phyloP scores from a whole-genome alignment of 1,284 basidiomycete genomes.

The Rhodotorula sp. region DNA sequence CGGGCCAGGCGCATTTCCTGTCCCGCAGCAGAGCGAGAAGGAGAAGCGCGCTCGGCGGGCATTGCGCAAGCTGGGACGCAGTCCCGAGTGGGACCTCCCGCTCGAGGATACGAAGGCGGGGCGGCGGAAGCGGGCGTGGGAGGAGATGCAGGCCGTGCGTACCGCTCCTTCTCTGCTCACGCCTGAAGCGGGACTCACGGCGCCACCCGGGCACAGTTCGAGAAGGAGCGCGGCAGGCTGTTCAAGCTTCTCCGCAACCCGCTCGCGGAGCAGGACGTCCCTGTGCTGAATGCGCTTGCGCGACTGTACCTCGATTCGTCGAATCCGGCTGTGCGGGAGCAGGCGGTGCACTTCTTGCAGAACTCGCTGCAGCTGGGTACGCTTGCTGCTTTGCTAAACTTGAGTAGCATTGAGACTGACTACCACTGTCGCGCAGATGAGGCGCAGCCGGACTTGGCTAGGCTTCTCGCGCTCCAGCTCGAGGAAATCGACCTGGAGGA shows the following conservation, averaged over 20 bases:
- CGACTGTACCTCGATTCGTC: background rate
- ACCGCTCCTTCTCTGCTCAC: too few species aligned
- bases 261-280: background rate
- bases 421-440: background rate
- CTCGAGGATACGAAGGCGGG: constrained; percentile 2
- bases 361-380: constrained; percentile 7
- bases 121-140: constrained; percentile 3
- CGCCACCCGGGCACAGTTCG: background rate
- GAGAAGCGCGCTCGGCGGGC: constrained; percentile 5
- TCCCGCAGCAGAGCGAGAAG: constrained; percentile 1
- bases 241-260: background rate
- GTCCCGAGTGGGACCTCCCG: background rate
- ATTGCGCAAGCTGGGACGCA: background rate
- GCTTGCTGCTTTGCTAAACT: background rate
- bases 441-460: constrained; percentile 2
- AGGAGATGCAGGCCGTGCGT: constrained; percentile 5
- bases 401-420: too few species aligned
- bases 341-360: background rate
- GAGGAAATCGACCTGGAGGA: background rate
- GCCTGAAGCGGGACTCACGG: background rate
- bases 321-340: background rate
- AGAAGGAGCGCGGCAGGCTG: constrained; percentile 4
- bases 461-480: constrained; percentile 3
- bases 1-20: constrained; percentile 3
- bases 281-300: constrained; percentile 7